These are phyloP conservation scores for Fusarium lateritium DNA, from an alignment of 2,329 filamentous ascomycete species.

Conservation along the genomic window DNA sequence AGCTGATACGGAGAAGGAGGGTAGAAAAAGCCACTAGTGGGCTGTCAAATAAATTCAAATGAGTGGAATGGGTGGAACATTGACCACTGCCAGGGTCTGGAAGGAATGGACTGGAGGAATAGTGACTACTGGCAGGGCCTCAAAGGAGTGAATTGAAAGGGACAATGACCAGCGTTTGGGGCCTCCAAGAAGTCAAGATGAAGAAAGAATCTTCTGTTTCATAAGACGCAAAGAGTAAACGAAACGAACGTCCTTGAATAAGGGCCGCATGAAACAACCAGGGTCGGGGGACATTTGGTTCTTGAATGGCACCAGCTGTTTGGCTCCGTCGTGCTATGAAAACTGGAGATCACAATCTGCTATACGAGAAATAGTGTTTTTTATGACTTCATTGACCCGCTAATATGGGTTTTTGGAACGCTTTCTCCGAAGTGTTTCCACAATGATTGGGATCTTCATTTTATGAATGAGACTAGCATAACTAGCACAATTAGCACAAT, in stretches of 20 bases:
- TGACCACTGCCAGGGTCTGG: too few species aligned
- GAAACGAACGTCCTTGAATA: neutral
- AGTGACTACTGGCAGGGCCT: neutral
- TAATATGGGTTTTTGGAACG: neutral
- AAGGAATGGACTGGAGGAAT: too few species aligned
- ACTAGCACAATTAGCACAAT: neutral
- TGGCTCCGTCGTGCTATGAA: neutral
- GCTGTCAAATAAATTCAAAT: neutral
- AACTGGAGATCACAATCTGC: conserved; percentile 17
- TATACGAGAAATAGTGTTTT: conserved; percentile 27
- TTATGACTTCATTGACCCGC: conserved; percentile 22
- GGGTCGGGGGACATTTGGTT: neutral
- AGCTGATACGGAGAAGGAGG: neutral
- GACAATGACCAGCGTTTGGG: neutral
- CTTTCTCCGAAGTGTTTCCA: neutral
- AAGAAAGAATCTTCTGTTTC: conserved; percentile 14
- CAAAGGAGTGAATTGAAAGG: neutral
- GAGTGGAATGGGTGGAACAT: too few species aligned
- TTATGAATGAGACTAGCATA: neutral
- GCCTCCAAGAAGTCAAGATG: neutral
- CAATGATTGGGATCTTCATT: conserved; percentile 15
- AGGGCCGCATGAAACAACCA: conserved; percentile 10
- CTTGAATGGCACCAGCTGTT: neutral
- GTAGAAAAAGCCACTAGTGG: neutral
- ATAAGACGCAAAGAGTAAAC: conserved; percentile 8